Percentiles rank a stretch among this genome's conserved stretches.
Evolutionary conservation across 2,329 filamentous ascomycete species (phyloP).

Genomic region (Sporothrix pseudoabietina): DNA sequence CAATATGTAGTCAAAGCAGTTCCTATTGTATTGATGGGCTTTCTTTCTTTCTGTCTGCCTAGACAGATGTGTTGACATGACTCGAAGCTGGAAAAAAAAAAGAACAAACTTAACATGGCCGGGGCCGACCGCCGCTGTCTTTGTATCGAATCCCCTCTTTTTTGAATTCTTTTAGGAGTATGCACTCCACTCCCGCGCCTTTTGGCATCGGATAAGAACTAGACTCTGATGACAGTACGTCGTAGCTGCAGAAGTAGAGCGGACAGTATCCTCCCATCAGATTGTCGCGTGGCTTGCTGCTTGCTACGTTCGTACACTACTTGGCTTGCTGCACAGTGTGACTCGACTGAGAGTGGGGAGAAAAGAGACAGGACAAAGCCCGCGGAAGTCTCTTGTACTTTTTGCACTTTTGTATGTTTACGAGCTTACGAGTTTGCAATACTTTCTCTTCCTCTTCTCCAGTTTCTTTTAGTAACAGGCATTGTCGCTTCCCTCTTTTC

Average conservation of each 20-base stretch:
- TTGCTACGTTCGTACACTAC: too few relatives aligned
- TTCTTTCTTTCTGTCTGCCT: too few relatives aligned
- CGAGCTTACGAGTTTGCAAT: too few relatives aligned
- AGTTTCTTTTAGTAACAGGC: too few relatives aligned
- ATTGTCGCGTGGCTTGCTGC: not conserved
- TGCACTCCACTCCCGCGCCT: not conserved
- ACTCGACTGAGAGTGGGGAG: slow-evolving; percentile 2
- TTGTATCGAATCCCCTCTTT: not conserved
- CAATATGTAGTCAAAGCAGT: not conserved
- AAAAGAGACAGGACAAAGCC: not conserved
- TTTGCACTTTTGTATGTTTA: too few relatives aligned
- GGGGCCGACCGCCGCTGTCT: not conserved
- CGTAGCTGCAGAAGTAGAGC: not conserved
- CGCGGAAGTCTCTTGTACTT: too few relatives aligned
- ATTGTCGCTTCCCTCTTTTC: not conserved
- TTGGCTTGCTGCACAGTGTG: not conserved
- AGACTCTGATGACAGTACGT: not conserved
- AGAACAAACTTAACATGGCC: not conserved
- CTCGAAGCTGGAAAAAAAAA: not conserved
- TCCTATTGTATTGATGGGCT: not conserved
- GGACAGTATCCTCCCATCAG: not conserved
- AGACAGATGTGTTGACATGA: not conserved
- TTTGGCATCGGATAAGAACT: not conserved
- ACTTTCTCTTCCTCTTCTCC: too few relatives aligned
- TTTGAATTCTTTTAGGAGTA: not conserved